phyloP scores from a whole-genome alignment of 306 rosid genomes.

The Lagenaria siceraria region DNA sequence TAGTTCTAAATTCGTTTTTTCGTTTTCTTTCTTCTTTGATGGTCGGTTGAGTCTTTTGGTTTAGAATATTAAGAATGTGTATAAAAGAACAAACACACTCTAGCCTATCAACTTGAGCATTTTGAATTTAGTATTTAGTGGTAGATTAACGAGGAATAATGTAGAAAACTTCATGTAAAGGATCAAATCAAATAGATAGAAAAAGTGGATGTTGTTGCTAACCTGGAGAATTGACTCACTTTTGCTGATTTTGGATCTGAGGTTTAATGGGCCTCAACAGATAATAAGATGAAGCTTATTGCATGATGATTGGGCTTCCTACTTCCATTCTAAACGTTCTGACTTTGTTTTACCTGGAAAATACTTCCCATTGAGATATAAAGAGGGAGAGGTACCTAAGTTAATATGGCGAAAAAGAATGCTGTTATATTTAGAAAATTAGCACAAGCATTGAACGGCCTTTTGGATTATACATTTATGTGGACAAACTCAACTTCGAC shows the following conservation, averaged over 20 bases:
- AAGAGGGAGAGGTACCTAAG: neutral
- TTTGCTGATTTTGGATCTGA: neutral
- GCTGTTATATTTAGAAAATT: neutral
- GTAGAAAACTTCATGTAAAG: neutral
- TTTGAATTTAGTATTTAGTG: neutral
- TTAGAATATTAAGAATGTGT: neutral
- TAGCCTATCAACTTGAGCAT: neutral
- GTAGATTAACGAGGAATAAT: neutral
- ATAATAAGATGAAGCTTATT: neutral
- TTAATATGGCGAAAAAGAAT: neutral
- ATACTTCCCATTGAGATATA: neutral
- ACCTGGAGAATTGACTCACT: neutral
- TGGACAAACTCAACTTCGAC: neutral
- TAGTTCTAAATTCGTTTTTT: neutral
- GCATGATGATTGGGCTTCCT: neutral
- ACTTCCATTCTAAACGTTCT: neutral
- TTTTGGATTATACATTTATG: neutral
- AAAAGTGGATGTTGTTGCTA: neutral
- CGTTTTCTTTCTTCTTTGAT: neutral
- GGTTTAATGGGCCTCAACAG: neutral
- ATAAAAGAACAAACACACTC: neutral
- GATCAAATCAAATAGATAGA: neutral
- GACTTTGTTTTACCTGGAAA: slow-evolving; percentile 5
- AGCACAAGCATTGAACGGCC: neutral
- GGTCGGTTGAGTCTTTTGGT: neutral